Conservation (phyloP, 2,329 filamentous ascomycete species). For the Aspergillus arachidicola region DNA sequence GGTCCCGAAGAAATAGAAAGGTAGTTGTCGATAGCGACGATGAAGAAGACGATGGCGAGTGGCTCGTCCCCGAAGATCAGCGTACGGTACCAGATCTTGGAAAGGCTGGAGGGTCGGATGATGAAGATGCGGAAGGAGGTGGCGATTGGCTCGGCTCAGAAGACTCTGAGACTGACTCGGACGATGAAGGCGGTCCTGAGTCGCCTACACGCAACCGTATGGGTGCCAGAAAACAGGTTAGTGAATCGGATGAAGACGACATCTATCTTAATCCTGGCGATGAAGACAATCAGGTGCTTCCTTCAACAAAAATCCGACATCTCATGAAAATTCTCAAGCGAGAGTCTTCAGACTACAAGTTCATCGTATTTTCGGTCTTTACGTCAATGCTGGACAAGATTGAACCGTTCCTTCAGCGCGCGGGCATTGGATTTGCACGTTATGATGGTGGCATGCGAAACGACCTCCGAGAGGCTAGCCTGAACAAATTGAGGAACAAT, state of each 20-base stretch:
- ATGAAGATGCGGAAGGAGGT: slow-evolving; percentile 84
- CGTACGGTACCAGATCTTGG: slow-evolving; percentile 65
- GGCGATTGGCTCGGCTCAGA: slow-evolving; percentile 76
- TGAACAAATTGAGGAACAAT: slow-evolving; percentile 75
- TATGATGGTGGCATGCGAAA: slow-evolving; percentile 97
- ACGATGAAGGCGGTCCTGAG: slow-evolving; percentile 35
- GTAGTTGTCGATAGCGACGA: slow-evolving; percentile 58
- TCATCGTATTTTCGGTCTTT: slow-evolving; percentile 98
- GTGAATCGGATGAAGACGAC: slow-evolving; percentile 46
- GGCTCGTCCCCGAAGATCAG: slow-evolving; percentile 74
- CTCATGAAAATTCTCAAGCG: slow-evolving; percentile 77
- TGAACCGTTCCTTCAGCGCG: slow-evolving; percentile 80
- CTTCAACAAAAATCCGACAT: slow-evolving; percentile 88
- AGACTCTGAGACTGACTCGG: slow-evolving; percentile 61
- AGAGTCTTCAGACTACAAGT: slow-evolving; percentile 83
- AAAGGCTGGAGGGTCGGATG: slow-evolving; percentile 79
- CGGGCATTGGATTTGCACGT: slow-evolving; percentile 76
- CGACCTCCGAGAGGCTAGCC: slow-evolving; percentile 83
- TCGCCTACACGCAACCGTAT: slow-evolving; percentile 28
- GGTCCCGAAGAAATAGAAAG: slow-evolving; percentile 42
- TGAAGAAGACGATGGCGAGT: slow-evolving; percentile 71
- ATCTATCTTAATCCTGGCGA: slow-evolving; percentile 44
- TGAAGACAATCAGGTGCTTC: slow-evolving; percentile 47
- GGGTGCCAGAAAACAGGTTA: slow-evolving; percentile 29
- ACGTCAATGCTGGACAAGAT: slow-evolving; percentile 97